Evolutionary conservation across 2,329 filamentous ascomycete species (phyloP).

Genomic region (Ambrosiella cleistominuta): DNA sequence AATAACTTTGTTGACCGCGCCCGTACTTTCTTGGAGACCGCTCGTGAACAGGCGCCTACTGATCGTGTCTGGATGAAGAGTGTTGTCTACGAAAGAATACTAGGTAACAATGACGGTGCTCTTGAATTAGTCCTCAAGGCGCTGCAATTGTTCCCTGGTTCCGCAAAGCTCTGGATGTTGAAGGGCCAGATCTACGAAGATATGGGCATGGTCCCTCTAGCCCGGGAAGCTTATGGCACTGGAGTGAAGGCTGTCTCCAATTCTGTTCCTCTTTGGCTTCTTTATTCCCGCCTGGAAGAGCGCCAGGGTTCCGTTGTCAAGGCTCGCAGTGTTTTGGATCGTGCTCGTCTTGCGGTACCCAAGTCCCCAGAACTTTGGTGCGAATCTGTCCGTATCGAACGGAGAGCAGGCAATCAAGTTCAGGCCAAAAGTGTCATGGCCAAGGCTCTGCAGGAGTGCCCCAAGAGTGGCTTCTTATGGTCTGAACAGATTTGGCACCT

Average conservation of each 20-base stretch:
- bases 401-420: constrained; percentile 61
- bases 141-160: constrained; percentile 67
- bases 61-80: constrained; percentile 97
- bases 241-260: constrained; percentile 75
- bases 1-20: constrained; percentile 70
- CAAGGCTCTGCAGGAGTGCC: constrained; percentile 77
- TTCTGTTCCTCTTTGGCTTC: constrained; percentile 75
- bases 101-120: constrained; percentile 61
- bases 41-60: constrained; percentile 75
- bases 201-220: constrained; percentile 60
- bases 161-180: constrained; percentile 91
- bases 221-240: constrained; percentile 73
- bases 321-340: constrained; percentile 82
- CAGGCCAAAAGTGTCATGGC: constrained; percentile 91
- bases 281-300: constrained; percentile 80
- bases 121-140: constrained; percentile 77
- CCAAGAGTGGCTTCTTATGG: constrained; percentile 76
- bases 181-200: constrained; percentile 95
- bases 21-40: constrained; percentile 61
- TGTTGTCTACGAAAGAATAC: constrained; percentile 77
- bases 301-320: constrained; percentile 69
- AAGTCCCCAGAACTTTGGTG: constrained; percentile 76
- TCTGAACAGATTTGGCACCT: constrained; percentile 90
- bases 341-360: constrained; percentile 71
- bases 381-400: constrained; percentile 85